A percentile compares a stretch with the other conserved stretches of the same genome.
Evolutionary conservation across 495 filamentous ascomycete genomes (phyloP).

Genomic region (Collariella sp.): DNA sequence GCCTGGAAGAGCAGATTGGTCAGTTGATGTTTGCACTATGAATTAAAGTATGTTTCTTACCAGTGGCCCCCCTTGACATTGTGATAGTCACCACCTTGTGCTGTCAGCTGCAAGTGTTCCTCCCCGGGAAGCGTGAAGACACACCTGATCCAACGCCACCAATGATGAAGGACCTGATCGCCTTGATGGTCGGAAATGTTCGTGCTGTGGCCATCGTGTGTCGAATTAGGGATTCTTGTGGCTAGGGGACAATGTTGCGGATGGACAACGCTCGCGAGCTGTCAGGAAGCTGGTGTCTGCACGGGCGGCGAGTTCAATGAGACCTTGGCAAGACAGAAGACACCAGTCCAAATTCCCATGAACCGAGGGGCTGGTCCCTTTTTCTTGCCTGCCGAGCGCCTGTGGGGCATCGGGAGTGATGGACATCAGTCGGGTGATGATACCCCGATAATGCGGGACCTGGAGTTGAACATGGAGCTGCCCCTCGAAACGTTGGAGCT

Average conservation of each 20-base stretch:
- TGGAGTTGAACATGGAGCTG: not conserved
- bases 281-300: no score
- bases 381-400: not conserved
- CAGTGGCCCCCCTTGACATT: constrained; percentile 91
- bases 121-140: not conserved
- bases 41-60: constrained; percentile 30
- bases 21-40: not conserved
- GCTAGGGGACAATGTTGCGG: not conserved
- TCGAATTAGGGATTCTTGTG: not conserved
- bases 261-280: no score
- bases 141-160: constrained; percentile 72
- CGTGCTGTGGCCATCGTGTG: constrained; percentile 36
- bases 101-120: not conserved
- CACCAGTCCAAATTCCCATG: not conserved
- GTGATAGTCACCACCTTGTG: constrained; percentile 73
- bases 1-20: constrained; percentile 45
- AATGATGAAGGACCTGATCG: constrained; percentile 70
- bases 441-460: constrained; percentile 14
- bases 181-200: constrained; percentile 66
- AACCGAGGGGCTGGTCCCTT: not conserved
- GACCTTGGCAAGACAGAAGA: no score
- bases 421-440: constrained; percentile 15
- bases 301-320: no score
- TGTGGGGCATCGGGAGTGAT: not conserved
- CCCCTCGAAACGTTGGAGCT: not conserved